These are phyloP conservation scores for Trametes cinnabarina DNA, from an alignment of 768 basidiomycete species.

Conservation along the genomic window DNA sequence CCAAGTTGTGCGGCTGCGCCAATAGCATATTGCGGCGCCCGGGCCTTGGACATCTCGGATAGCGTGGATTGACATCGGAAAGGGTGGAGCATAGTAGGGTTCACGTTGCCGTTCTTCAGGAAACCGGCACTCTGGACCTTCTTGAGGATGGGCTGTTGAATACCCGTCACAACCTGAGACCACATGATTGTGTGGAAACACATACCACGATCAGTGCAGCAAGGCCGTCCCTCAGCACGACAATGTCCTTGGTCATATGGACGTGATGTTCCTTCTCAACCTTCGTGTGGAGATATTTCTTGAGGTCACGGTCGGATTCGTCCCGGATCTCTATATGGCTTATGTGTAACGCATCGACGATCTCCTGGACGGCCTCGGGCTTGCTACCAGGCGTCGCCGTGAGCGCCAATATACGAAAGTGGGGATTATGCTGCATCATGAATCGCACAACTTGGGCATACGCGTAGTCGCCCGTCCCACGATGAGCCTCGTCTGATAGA, in stretches of 20 bases:
- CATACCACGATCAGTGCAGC: constrained; percentile 73
- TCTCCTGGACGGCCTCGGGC: constrained; percentile 81
- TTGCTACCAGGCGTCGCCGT: constrained; percentile 93
- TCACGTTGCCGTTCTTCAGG: constrained; percentile 43
- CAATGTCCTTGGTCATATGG: constrained; percentile 64
- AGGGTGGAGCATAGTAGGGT: constrained; percentile 65
- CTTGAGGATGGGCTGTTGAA: constrained; percentile 37
- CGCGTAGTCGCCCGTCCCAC: constrained; percentile 89
- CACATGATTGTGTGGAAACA: neutral
- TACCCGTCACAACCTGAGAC: neutral
- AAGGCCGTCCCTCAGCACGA: constrained; percentile 64
- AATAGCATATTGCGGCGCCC: constrained; percentile 48
- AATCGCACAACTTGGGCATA: constrained; percentile 87
- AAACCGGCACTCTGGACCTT: constrained; percentile 38
- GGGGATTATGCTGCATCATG: constrained; percentile 91
- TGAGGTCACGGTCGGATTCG: constrained; percentile 85
- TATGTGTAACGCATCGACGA: constrained; percentile 93
- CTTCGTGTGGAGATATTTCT: constrained; percentile 87
- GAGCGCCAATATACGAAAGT: constrained; percentile 89
- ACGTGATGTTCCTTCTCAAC: constrained; percentile 78
- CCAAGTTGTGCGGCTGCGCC: constrained; percentile 51
- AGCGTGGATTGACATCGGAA: constrained; percentile 53
- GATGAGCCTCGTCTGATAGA: constrained; percentile 85
- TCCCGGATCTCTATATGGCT: constrained; percentile 93
- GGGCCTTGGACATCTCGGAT: constrained; percentile 32